These are phyloP conservation scores for Sugiyamaella pinicola DNA, from an alignment of 1,139 yeast genomes.

Conservation along the genomic window DNA sequence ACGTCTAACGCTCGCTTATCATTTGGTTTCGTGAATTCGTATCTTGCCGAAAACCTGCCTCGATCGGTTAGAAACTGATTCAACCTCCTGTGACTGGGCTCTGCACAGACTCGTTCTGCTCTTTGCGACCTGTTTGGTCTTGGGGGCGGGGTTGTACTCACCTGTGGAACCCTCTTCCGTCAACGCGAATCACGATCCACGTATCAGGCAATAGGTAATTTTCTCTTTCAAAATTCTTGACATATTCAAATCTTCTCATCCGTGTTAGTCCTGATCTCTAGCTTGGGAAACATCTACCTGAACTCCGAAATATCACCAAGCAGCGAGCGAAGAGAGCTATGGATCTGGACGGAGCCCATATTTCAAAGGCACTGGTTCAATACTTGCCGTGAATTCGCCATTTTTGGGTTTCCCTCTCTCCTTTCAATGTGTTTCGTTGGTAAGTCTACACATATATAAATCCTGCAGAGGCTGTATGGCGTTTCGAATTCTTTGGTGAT, in stretches of 20 bases:
- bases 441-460: not conserved
- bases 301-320: too few species aligned
- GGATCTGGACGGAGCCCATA: too few species aligned
- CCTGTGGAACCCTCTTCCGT: slow-evolving; percentile 92
- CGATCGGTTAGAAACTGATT: not conserved
- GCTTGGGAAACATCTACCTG: too few species aligned
- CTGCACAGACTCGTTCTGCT: slow-evolving; percentile 2
- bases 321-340: too few species aligned
- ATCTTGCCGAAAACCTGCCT: slow-evolving; percentile 59
- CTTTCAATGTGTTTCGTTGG: too few species aligned
- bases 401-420: slow-evolving; percentile 5
- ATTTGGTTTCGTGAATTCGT: slow-evolving; percentile 83
- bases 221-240: slow-evolving; percentile 76
- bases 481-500: too few species aligned
- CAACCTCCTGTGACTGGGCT: too few species aligned
- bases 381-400: slow-evolving; percentile 35
- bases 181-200: slow-evolving; percentile 80
- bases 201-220: slow-evolving; percentile 75
- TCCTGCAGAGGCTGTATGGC: not conserved
- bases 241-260: slow-evolving; percentile 83
- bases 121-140: too few species aligned
- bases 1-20: slow-evolving; percentile 72
- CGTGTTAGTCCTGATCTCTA: not conserved
- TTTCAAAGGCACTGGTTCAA: too few species aligned
- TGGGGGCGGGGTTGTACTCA: too few species aligned